Conservation (phyloP, 2,329 filamentous ascomycete species). For the Myriosclerotinia duriaeana region DNA sequence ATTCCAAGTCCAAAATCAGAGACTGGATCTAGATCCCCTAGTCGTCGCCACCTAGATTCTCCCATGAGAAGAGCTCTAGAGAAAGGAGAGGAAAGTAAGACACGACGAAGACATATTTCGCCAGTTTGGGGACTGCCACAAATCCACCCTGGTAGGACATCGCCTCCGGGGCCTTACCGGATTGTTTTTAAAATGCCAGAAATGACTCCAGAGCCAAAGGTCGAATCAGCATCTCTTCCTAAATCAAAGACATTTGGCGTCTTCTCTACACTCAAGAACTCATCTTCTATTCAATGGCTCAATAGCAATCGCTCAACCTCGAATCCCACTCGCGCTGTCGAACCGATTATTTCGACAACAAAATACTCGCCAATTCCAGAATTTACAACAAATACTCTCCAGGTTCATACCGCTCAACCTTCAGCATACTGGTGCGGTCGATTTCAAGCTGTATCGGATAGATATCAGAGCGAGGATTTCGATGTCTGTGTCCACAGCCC, state of each 20-base stretch:
- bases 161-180: conserved; percentile 21
- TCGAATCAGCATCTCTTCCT: conserved; percentile 34
- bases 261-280: conserved; percentile 48
- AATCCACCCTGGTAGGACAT: conserved; percentile 24
- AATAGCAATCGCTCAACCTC: conserved; percentile 25
- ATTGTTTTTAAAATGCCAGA: conserved; percentile 18
- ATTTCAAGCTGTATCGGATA: conserved; percentile 57
- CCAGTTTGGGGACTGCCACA: conserved; percentile 18
- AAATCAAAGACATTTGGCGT: conserved; percentile 49
- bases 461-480: conserved; percentile 48
- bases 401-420: conserved; percentile 47
- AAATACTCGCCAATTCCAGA: conserved; percentile 19
- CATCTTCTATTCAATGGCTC: conserved; percentile 42
- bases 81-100: conserved; percentile 30
- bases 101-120: neutral
- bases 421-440: conserved; percentile 62
- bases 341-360: conserved; percentile 24
- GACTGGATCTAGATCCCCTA: conserved; percentile 6
- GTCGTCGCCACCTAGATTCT: conserved; percentile 26
- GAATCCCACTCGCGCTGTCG: conserved; percentile 9
- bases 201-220: conserved; percentile 27
- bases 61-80: conserved; percentile 25
- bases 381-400: conserved; percentile 31
- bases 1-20: conserved; percentile 22
- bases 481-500: conserved; percentile 25